These are phyloP conservation scores for Cucumis melo DNA, from an alignment of 306 rosid genomes.

Conservation along the genomic window DNA sequence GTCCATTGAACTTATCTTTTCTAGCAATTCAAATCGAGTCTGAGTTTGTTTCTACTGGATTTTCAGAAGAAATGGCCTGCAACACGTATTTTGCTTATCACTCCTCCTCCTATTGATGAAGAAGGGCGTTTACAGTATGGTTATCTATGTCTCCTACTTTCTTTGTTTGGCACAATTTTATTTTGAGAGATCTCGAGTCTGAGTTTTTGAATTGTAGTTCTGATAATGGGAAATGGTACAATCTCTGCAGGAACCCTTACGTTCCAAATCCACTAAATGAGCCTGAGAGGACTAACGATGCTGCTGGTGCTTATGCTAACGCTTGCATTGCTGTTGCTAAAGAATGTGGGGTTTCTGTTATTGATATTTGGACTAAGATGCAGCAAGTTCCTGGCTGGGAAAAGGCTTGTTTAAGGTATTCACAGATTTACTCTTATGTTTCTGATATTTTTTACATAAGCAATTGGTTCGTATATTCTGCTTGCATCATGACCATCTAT, in stretches of 20 bases:
- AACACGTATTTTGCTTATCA: slow-evolving; percentile 47
- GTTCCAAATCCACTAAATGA: slow-evolving; percentile 36
- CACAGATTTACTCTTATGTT: not conserved
- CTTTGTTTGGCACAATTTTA: not conserved
- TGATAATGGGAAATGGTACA: not conserved
- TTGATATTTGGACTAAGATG: slow-evolving; percentile 80
- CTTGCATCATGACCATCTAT: not conserved
- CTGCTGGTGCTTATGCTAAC: slow-evolving; percentile 63
- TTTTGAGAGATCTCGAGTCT: not conserved
- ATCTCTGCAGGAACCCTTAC: slow-evolving; percentile 36
- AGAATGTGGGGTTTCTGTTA: slow-evolving; percentile 39
- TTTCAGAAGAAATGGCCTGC: slow-evolving; percentile 59
- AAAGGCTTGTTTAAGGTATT: slow-evolving; percentile 42
- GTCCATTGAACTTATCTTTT: not conserved
- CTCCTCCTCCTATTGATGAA: slow-evolving; percentile 89
- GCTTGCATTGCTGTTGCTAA: slow-evolving; percentile 50
- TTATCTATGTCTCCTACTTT: not conserved
- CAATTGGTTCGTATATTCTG: not conserved
- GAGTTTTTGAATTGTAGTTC: not conserved
- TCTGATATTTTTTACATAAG: not conserved
- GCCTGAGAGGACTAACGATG: slow-evolving; percentile 83
- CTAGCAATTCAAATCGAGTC: not conserved
- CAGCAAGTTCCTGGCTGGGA: slow-evolving; percentile 50
- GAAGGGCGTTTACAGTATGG: slow-evolving; percentile 52
- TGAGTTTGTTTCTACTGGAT: slow-evolving; percentile 7